Evolutionary conservation across 1,139 yeast genomes (phyloP), one percentile per base, ranked within the genome.

Genomic region (Waltiozyma sp.): DNA sequence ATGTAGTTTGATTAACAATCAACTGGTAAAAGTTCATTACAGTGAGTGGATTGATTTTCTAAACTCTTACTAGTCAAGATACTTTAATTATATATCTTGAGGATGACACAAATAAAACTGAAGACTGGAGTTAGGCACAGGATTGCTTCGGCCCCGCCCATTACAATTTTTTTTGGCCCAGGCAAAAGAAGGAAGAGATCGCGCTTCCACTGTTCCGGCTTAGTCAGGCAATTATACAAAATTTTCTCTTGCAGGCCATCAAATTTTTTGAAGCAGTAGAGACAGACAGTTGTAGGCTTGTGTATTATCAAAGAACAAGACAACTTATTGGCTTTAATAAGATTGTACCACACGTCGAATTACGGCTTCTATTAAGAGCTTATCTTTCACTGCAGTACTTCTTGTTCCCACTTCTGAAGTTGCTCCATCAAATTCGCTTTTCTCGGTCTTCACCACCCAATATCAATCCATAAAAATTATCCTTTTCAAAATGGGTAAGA

Each of bases 401-500:
- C 35, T 13, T 28, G 39, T 28, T 19, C 10, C 31, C 13, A n/a
- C 23, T n/a, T n/a, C 28, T 13, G 13, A 31, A 26, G 28, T 28
- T 26, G 31, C 18, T 19, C 34, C 34, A 33, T 19, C 34, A 16
- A 38, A 13, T 15, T 14, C 39, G 7, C 26, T n/a, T 19, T 38
- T 26, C 13, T 28, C 34, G 24, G 35, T 31, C 19, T 16, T 6
- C 21, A 35, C 21, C 23, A 23, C 38, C 33, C 42, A 36, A 18
- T 31, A 31, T 31, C 16, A 31, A 31, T 31, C 9, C 34, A 31
- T 31, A 31, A 37, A n/a, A 3, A 11, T 19, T 24, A 15, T 13
- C n/a, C 31, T 14, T n/a, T 35, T 9, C 19, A 52, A 26, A 37
- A 80, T 80, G 89, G 79, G 86, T 26, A 73, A 86, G 38, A 88